A percentile compares a stretch with the other conserved stretches of the same genome.
These are phyloP conservation scores for Sugiyamaella grinbergsii DNA, from an alignment of 1,139 yeast genomes.

Conservation along the genomic window DNA sequence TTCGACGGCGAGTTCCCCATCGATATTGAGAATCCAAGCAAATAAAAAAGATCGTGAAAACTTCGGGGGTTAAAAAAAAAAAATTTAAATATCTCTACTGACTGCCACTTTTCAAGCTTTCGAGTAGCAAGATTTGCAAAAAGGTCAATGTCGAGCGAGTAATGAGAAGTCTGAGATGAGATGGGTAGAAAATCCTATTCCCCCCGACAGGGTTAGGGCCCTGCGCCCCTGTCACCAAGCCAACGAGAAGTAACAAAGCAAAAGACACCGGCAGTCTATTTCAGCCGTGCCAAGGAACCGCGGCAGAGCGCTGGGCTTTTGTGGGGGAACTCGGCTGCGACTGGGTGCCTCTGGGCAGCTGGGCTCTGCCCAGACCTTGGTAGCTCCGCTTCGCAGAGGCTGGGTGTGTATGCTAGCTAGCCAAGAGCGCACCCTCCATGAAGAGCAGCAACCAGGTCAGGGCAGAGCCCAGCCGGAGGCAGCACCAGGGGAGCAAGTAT, in stretches of 20 bases:
- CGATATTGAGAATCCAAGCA: slow-evolving; percentile 21
- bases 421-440: not conserved
- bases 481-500: not conserved
- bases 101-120: not conserved
- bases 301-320: no score
- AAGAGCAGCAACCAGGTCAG: not conserved
- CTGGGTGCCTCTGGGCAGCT: not conserved
- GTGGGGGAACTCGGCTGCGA: no score
- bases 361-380: slow-evolving; percentile 2
- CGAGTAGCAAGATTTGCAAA: not conserved
- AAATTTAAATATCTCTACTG: not conserved
- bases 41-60: not conserved
- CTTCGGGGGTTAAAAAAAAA: not conserved
- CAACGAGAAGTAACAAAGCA: not conserved
- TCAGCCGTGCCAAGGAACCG: not conserved
- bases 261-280: no score
- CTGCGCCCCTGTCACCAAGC: not conserved
- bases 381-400: not conserved
- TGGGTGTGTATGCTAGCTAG: no score
- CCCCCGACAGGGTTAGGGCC: not conserved
- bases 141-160: slow-evolving; percentile 2
- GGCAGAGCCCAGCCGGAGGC: slow-evolving; percentile 5
- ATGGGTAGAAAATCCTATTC: not conserved
- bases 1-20: slow-evolving; percentile 42
- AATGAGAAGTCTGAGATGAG: not conserved